Conservation (phyloP, 129 eudicot species). For the Flaveria linearis region DNA sequence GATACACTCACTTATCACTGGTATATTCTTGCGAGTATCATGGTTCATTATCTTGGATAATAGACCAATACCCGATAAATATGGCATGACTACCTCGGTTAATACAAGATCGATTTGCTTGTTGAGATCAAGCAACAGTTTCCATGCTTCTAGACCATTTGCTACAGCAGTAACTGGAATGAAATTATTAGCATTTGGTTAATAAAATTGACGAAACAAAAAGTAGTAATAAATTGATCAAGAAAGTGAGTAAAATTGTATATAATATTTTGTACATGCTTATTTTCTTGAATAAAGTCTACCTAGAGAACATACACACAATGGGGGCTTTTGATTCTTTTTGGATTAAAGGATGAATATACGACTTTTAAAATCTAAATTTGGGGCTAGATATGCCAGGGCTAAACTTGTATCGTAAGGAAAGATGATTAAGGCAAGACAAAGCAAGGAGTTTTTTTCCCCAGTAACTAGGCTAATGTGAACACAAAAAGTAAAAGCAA, state of each 20-base stretch:
- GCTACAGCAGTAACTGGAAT: constrained; percentile 71
- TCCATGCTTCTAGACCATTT: constrained; percentile 94
- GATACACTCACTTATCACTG: constrained; percentile 77
- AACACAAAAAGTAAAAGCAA: constrained; percentile 12
- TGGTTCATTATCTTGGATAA: constrained; percentile 73
- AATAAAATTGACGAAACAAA: constrained; percentile 12
- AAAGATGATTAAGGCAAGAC: constrained; percentile 1
- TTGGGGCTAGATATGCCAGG: constrained; percentile 6
- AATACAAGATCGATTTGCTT: constrained; percentile 70
- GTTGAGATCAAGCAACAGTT: constrained; percentile 57
- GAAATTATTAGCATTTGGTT: constrained; percentile 8
- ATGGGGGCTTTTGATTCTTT: constrained; percentile 8
- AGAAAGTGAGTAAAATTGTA: constrained; percentile 9
- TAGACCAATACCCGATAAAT: constrained; percentile 81
- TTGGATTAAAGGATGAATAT: constrained; percentile 8
- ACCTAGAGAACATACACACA: constrained; percentile 9
- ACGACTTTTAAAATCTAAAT: neutral
- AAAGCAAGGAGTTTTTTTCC: neutral
- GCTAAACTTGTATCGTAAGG: constrained; percentile 19
- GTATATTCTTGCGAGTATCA: constrained; percentile 70
- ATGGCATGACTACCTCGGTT: constrained; percentile 85
- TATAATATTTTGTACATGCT: neutral
- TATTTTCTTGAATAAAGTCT: constrained; percentile 14
- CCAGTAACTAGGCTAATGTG: constrained; percentile 18
- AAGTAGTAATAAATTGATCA: neutral